Conservation (phyloP, 192 early-diverging fungal species). For the Oehlia diaphana region DNA sequence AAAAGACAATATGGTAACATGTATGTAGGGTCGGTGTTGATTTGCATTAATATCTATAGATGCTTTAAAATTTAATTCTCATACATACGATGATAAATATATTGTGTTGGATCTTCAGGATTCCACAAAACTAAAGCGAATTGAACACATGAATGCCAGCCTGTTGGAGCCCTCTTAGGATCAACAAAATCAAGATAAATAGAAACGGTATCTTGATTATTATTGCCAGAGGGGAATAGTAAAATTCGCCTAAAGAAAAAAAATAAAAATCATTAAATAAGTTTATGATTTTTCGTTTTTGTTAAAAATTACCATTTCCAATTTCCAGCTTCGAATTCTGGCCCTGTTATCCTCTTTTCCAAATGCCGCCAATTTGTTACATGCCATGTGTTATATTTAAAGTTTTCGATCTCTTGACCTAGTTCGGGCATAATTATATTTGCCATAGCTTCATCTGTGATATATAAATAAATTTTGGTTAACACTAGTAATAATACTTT, state of each 20-base stretch:
- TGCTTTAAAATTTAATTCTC: slow-evolving; percentile 2
- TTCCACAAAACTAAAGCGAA: slow-evolving; percentile 82
- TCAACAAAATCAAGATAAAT: slow-evolving; percentile 88
- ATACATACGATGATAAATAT: slow-evolving; percentile 51
- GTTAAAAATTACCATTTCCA: too few species aligned
- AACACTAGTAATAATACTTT: too few species aligned
- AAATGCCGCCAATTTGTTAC: slow-evolving; percentile 6
- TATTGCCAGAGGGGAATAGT: slow-evolving; percentile 87
- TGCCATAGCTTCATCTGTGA: slow-evolving; percentile 42
- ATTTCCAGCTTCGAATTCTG: too few species aligned
- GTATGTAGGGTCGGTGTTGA: neutral
- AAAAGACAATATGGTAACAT: neutral
- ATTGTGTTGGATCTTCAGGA: slow-evolving; percentile 62
- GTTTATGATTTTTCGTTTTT: too few species aligned
- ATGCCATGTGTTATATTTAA: slow-evolving; percentile 40
- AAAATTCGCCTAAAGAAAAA: slow-evolving; percentile 70
- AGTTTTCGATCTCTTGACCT: slow-evolving; percentile 41
- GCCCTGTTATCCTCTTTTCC: too few species aligned
- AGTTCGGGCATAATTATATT: slow-evolving; percentile 40
- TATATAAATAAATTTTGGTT: neutral
- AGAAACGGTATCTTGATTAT: slow-evolving; percentile 59
- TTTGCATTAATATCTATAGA: too few species aligned
- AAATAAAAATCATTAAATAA: too few species aligned
- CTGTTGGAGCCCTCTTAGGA: slow-evolving; percentile 49
- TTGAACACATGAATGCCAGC: slow-evolving; percentile 83